Evolutionary conservation across 106 monocot species (phyloP).

Genomic region (Dendrobium huoshanense): DNA sequence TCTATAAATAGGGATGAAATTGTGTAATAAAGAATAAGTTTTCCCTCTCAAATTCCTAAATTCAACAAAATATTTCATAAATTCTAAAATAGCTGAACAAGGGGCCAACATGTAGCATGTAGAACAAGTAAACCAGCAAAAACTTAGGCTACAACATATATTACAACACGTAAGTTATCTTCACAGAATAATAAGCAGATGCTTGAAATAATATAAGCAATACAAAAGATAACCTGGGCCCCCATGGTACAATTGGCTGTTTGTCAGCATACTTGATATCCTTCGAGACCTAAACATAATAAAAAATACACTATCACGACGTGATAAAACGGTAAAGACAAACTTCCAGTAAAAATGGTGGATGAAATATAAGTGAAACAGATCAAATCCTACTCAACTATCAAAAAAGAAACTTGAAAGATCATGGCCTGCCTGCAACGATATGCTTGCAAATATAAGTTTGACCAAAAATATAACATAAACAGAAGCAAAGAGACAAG

Average conservation of each 20-base stretch:
- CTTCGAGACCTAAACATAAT: conserved; percentile 66
- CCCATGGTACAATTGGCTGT: conserved; percentile 88
- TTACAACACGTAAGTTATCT: neutral
- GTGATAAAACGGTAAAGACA: neutral
- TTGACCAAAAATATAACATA: neutral
- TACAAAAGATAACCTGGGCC: conserved; percentile 59
- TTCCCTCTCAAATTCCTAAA: no score
- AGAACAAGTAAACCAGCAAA: neutral
- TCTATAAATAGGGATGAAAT: no score
- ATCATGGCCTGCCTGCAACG: neutral
- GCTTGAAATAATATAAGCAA: neutral
- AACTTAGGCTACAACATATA: neutral
- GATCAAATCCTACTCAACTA: no score
- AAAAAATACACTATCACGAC: neutral
- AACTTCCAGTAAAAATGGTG: neutral
- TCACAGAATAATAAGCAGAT: neutral
- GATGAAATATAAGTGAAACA: neutral
- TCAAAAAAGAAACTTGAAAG: neutral
- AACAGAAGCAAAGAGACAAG: neutral
- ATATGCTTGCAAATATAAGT: neutral
- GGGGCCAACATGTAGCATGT: neutral
- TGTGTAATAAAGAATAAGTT: no score
- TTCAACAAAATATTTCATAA: neutral
- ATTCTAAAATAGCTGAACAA: neutral
- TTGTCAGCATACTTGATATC: conserved; percentile 98